Base-by-base conservation (phyloP, 306 rosid species). In the Cucumis cinereus region DNA sequence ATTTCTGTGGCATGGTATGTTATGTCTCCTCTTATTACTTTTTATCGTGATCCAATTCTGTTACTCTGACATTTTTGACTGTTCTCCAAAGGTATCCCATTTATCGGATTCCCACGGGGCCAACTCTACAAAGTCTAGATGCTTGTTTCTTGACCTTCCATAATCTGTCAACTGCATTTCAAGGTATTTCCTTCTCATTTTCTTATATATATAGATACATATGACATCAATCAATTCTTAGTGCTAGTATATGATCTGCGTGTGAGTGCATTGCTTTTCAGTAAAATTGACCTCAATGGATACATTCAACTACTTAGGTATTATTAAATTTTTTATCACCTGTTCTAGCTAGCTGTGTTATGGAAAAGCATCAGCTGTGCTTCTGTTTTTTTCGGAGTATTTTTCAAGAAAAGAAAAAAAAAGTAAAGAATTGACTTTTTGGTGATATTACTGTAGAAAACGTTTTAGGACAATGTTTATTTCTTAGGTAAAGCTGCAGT, bases 61-160 rank as follows among this genome's bases (percentile, higher is more conserved):
- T 43, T 47, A 45, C 22, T 45, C 75, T 69, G 38, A 69, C 57
- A 68, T 23, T 14, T 13, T 77, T 17, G 4, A 7, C 11, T 45
- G 64, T 50, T 20, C 38, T 80, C 33, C 82, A 59, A 80, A 93
- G 98, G 98, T 93, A 93, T 86, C 98, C 98, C 5, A 93, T 93
- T 79, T 93, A 93, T 76, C 84, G 98, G 87, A 90, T 93, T 84
- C 98, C 98, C 70, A 90, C 93, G 6, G 98, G 98, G 84, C 98
- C 89, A 11, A 93, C 98, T 6, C 83, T 93, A 76, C 89, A 93
- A 83, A 93, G 87, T 76, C 78, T 90, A 57, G 94, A 85, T 83
- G 93, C 98, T 70, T 90, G 98, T 86, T 93, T 93, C 86, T 79
- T 90, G 90, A 88, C 91, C 77, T 93, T 85, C 74, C 97, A 93